These are phyloP conservation scores for Chlorencoelia australis DNA, from an alignment of 2,329 filamentous ascomycete genomes.

Conservation along the genomic window DNA sequence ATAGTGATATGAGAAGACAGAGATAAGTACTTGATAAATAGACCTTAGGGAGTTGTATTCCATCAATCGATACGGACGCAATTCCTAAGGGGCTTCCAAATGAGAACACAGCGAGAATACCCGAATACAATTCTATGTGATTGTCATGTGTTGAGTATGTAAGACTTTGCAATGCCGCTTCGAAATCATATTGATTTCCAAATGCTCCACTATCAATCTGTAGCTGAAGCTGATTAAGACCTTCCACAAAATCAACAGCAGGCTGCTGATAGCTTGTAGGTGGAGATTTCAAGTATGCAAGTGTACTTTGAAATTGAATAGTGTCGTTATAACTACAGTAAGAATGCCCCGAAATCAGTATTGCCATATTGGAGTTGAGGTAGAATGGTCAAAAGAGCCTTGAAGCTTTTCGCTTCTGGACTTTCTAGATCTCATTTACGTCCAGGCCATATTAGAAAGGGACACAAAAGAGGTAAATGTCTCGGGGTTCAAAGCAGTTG, in stretches of 20 bases:
- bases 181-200: slow-evolving; percentile 44
- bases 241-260: slow-evolving; percentile 36
- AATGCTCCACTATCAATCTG: slow-evolving; percentile 34
- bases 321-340: slow-evolving; percentile 30
- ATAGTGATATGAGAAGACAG: no score
- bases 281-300: slow-evolving; percentile 35
- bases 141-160: slow-evolving; percentile 46
- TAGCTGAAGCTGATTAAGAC: slow-evolving; percentile 33
- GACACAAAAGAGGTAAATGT: no score
- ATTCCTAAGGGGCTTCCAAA: slow-evolving; percentile 39
- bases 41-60: slow-evolving; percentile 30
- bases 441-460: no score
- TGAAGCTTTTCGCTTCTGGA: no score
- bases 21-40: no score
- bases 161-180: slow-evolving; percentile 42
- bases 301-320: slow-evolving; percentile 24
- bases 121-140: slow-evolving; percentile 46
- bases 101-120: slow-evolving; percentile 39
- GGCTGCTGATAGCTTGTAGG: slow-evolving; percentile 40
- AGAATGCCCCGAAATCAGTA: no score
- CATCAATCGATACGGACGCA: slow-evolving; percentile 50
- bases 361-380: no score
- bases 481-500: no score
- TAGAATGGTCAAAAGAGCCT: no score
- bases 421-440: no score